Evolutionary conservation across 495 filamentous ascomycete genomes (phyloP), one percentile per base, ranked within the genome.

Genomic region (Aspergillus ostianus): DNA sequence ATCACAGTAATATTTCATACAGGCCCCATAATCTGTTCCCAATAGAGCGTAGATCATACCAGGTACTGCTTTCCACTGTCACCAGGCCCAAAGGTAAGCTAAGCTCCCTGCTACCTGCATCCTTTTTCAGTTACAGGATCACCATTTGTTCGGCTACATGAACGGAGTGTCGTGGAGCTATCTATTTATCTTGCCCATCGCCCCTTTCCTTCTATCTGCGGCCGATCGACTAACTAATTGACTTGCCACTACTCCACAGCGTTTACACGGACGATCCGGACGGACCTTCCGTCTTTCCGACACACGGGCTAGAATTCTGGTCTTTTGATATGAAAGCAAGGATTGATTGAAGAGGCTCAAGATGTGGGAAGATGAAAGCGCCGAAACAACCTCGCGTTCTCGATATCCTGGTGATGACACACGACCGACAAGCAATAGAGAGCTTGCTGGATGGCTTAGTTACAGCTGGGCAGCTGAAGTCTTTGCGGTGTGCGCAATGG

Each of bases 391-490:
- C 23, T 47, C 58, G 8, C 61, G 57, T 23, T 69, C 81, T 27
- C 73, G 76, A 46, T 97, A 93, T 70, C 80, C 80, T 9, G 92
- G 88, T 41, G 92, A 98, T 73, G 94, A 98, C 73, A 91, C 88
- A 30, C 85, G 94, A 17, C 81, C 86, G 41, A 98, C 94, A 9
- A 96, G 91, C 69, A 79, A 75, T 61, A 92, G 90, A 70, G 94
- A 98, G 79, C 83, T 97, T 32, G 82, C 84, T 12, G 94, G 94
- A 56, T 98, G 93, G 91, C 98, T 97, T 73, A 89, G 89, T 61
- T 98, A 98, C 80, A 90, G 87, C 49, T 98, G 93, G 83, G 94
- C 94, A 19, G 91, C 93, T n/a, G 94, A 98, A 73, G 92, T 96
- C 47, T 98, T 96, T 68, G 90, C 96, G 13, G 90, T 98, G 45